Percentiles rank a stretch among this genome's conserved stretches.
Conservation (phyloP, 2,329 filamentous ascomycete species). For the Penicillium sp. region DNA sequence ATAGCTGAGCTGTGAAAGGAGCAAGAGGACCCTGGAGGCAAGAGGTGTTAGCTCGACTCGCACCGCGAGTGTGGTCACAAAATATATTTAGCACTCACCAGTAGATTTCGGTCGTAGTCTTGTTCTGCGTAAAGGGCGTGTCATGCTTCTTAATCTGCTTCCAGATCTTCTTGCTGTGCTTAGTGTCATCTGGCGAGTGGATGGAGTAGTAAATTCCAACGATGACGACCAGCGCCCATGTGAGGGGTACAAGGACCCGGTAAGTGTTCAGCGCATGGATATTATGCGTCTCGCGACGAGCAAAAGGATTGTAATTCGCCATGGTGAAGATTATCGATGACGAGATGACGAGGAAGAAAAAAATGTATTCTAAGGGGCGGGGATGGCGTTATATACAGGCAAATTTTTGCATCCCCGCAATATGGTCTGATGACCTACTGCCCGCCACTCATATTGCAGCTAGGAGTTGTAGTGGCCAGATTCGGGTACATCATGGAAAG, state of each 20-base stretch:
- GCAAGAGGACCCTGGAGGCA: slow-evolving; percentile 65
- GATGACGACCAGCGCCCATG: slow-evolving; percentile 73
- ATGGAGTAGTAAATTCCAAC: slow-evolving; percentile 73
- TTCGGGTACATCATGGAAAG: not conserved
- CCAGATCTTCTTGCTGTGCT: slow-evolving; percentile 68
- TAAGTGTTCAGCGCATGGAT: slow-evolving; percentile 65
- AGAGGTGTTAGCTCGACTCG: slow-evolving; percentile 1
- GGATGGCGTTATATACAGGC: slow-evolving; percentile 5
- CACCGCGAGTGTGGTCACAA: not conserved
- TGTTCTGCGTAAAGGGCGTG: slow-evolving; percentile 76
- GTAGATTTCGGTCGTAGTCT: slow-evolving; percentile 66
- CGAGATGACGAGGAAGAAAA: not conserved
- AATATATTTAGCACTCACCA: slow-evolving; percentile 55
- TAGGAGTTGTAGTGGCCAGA: not conserved
- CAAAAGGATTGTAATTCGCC: slow-evolving; percentile 66
- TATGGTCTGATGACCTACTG: slow-evolving; percentile 5
- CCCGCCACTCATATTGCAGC: slow-evolving; percentile 1
- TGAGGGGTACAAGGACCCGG: slow-evolving; percentile 71
- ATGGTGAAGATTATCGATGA: slow-evolving; percentile 7
- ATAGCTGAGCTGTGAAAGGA: slow-evolving; percentile 74
- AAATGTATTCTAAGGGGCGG: not conserved
- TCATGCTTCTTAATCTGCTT: slow-evolving; percentile 65
- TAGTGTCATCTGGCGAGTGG: slow-evolving; percentile 63
- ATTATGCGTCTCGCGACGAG: slow-evolving; percentile 66
- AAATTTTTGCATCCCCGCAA: slow-evolving; percentile 1